These are phyloP conservation scores for Dissophora ornata DNA, from an alignment of 192 early-diverging fungal species.

Conservation along the genomic window DNA sequence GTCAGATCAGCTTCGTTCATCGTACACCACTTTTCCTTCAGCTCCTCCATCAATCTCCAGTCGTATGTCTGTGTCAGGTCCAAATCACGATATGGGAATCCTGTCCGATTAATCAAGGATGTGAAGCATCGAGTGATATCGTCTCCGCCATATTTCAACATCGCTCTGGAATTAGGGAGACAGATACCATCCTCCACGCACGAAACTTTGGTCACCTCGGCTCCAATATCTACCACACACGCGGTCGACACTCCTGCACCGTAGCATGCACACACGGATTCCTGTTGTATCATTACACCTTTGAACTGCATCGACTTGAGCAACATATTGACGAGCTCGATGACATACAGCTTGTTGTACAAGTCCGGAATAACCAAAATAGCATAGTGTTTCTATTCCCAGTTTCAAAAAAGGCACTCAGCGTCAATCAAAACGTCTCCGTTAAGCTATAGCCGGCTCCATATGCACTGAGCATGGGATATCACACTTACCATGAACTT, in stretches of 20 bases:
- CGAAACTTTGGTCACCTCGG: slow-evolving; percentile 84
- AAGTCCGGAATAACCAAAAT: slow-evolving; percentile 87
- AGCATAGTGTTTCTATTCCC: slow-evolving; percentile 64
- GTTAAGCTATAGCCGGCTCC: too few relatives aligned
- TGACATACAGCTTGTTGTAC: slow-evolving; percentile 71
- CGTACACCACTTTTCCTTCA: slow-evolving; percentile 89
- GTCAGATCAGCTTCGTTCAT: slow-evolving; percentile 87
- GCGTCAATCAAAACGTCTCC: neutral
- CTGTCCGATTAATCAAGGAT: slow-evolving; percentile 69
- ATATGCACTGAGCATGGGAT: too few relatives aligned
- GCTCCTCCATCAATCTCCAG: slow-evolving; percentile 80
- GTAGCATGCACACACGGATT: slow-evolving; percentile 84
- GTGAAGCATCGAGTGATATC: slow-evolving; percentile 85
- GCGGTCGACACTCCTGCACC: slow-evolving; percentile 88
- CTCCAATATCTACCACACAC: slow-evolving; percentile 93
- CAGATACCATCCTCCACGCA: slow-evolving; percentile 90
- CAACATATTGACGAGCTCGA: slow-evolving; percentile 72
- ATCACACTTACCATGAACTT: slow-evolving; percentile 62
- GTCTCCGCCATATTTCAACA: slow-evolving; percentile 84
- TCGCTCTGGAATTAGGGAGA: slow-evolving; percentile 73
- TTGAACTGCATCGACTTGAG: slow-evolving; percentile 81
- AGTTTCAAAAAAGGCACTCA: too few relatives aligned
- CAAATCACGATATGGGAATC: slow-evolving; percentile 80
- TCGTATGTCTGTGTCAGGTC: slow-evolving; percentile 72
- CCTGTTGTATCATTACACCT: slow-evolving; percentile 82